phyloP scores from a whole-genome alignment of 2,329 filamentous ascomycete species.

The Verticillium nonalfalfae region DNA sequence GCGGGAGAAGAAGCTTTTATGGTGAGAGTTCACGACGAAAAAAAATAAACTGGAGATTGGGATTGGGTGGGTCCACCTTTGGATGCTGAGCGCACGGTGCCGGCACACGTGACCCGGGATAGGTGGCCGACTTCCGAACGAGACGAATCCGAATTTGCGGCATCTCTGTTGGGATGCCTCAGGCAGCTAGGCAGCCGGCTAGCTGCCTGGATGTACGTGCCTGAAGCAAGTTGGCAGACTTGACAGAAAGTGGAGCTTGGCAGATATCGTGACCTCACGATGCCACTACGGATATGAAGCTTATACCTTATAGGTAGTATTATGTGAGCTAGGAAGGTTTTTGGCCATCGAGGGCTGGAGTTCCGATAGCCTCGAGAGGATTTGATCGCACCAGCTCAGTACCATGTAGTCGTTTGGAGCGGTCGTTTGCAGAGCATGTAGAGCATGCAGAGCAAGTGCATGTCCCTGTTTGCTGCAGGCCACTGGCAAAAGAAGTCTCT shows the following conservation, averaged over 20 bases:
- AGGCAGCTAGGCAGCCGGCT: background rate
- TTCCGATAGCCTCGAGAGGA: too few relatives aligned
- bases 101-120: background rate
- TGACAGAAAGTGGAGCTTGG: background rate
- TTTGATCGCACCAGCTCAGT: too few relatives aligned
- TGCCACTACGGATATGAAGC: too few relatives aligned
- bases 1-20: constrained; percentile 7
- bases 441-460: too few relatives aligned
- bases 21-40: constrained; percentile 14
- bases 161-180: background rate
- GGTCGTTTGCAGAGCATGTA: too few relatives aligned
- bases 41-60: constrained; percentile 2
- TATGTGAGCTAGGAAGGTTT: too few relatives aligned
- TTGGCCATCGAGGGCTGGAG: too few relatives aligned
- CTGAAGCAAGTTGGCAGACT: background rate
- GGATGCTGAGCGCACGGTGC: background rate
- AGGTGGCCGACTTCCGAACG: background rate
- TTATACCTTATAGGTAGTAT: too few relatives aligned
- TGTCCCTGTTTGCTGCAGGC: background rate
- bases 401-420: too few relatives aligned
- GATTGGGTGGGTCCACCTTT: background rate
- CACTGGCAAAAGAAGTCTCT: background rate
- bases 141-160: background rate
- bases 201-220: too few relatives aligned
- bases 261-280: background rate